A percentile compares a stretch with the other conserved stretches of the same genome.
These are phyloP conservation scores for Pulicaria dysenterica DNA, from an alignment of 129 eudicot species.

Conservation along the genomic window DNA sequence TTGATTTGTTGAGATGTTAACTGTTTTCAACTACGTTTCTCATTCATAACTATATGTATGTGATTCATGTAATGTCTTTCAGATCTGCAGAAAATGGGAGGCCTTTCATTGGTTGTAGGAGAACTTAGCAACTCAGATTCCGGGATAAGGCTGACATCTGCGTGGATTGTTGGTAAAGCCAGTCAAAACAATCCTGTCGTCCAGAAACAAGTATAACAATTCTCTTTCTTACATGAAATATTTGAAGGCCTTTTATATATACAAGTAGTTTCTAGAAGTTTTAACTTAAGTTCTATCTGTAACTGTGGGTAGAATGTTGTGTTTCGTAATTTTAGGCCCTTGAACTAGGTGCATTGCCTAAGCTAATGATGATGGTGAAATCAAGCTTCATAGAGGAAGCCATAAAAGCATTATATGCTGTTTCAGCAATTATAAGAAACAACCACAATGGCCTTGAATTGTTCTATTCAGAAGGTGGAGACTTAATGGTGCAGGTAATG, in stretches of 20 bases:
- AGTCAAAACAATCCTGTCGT: constrained; percentile 84
- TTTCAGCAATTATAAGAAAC: constrained; percentile 83
- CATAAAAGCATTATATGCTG: constrained; percentile 79
- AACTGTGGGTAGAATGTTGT: constrained; percentile 8
- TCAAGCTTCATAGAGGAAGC: constrained; percentile 68
- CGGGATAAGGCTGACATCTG: constrained; percentile 59
- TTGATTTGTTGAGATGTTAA: neutral
- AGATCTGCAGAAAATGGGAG: constrained; percentile 85
- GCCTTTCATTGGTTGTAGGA: constrained; percentile 57
- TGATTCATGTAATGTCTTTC: constrained; percentile 24
- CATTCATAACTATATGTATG: neutral
- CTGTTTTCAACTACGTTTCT: neutral
- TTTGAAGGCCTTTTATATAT: neutral
- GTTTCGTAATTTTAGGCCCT: constrained; percentile 50
- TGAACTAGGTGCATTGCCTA: constrained; percentile 60
- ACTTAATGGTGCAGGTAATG: constrained; percentile 70
- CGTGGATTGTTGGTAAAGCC: constrained; percentile 92
- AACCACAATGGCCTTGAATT: constrained; percentile 60
- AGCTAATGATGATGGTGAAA: constrained; percentile 65
- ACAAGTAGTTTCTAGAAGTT: neutral
- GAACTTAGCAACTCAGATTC: constrained; percentile 57
- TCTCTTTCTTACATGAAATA: constrained; percentile 7
- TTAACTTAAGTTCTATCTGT: constrained; percentile 7
- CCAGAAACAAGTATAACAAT: constrained; percentile 69
- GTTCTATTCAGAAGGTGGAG: constrained; percentile 72